These are phyloP conservation scores for Pseudopithomyces maydicus DNA, from an alignment of 2,329 filamentous ascomycete species.

Conservation along the genomic window DNA sequence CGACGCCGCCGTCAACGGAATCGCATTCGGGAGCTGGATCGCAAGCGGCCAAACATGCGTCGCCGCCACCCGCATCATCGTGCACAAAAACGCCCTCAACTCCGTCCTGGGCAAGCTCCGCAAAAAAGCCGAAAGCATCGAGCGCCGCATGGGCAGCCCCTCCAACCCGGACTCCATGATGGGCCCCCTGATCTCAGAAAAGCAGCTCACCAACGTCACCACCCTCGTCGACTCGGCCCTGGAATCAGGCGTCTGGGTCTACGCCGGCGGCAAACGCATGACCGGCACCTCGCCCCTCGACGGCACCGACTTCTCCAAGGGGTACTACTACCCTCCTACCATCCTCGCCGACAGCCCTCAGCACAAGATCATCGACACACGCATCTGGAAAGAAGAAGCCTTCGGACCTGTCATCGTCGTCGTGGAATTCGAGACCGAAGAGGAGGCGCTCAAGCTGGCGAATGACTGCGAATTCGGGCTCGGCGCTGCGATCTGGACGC, in stretches of 20 bases:
- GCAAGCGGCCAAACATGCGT: constrained; percentile 63
- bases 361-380: constrained; percentile 39
- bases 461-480: constrained; percentile 58
- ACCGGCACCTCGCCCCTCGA: constrained; percentile 56
- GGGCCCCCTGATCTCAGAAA: constrained; percentile 66
- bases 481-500: constrained; percentile 58
- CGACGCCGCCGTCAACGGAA: constrained; percentile 45
- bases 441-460: constrained; percentile 53
- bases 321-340: constrained; percentile 57
- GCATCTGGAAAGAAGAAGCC: constrained; percentile 54
- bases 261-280: constrained; percentile 58
- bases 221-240: constrained; percentile 44
- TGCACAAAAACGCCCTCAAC: constrained; percentile 52
- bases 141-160: constrained; percentile 62
- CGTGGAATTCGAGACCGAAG: constrained; percentile 53
- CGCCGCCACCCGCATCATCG: constrained; percentile 60
- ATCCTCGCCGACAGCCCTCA: constrained; percentile 40
- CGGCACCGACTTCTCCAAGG: constrained; percentile 56
- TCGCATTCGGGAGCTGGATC: constrained; percentile 53
- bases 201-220: constrained; percentile 48
- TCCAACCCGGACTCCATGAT: constrained; percentile 64
- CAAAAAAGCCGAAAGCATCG: constrained; percentile 56
- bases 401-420: constrained; percentile 60
- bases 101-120: constrained; percentile 48
- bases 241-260: constrained; percentile 45